Evolutionary conservation across 805 yeast genomes (phyloP), one percentile per base, ranked within the genome.

Genomic region (Ogataea wickerhamii): DNA sequence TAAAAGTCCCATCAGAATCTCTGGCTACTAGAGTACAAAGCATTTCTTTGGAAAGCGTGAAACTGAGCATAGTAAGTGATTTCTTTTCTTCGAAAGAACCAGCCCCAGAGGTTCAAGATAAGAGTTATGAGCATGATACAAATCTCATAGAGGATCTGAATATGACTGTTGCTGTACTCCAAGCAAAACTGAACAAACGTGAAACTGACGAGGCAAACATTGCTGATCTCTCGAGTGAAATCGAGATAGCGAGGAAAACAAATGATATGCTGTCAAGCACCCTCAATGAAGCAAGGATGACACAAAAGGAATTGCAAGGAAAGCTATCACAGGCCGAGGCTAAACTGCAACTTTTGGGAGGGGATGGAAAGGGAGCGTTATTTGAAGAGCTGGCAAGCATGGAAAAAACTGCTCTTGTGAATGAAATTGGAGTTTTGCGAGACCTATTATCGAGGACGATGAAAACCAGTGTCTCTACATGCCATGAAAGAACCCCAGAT

Each of bases 141-240:
- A 49, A 44, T 7, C 7, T 45, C 11, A 53, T 74, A 12, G 68
- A 68, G 25, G 78, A 76, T 32, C 55, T 73, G 11, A 55, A 60
- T 10, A 53, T 76, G 38, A 75, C 72, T 44, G 60, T 76, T 7
- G 57, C 64, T 6, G 61, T 74, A 2, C 51, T 76, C 25, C 70
- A 74, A 43, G 60, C 64, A 5, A 73, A 71, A 44, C 54, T 76
- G 48, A 47, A 45, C 12, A 56, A 64, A 3, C 51, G 64, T 5
- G 53, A 57, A 26, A 48, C 49, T 0, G 60, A 61, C 13, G 67
- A 65, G 22, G 42, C 44, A 7, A 55, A 52, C 13, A 36, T 66
- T 3, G 32, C 43, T 1, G 48, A 53, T 5, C 36, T 59, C 10
- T 33, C 44, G 18, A 5, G 36, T 32, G 41, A 44, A 47, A n/a